phyloP scores from a whole-genome alignment of 139 green algal species.

The Asterochloris sp. region DNA sequence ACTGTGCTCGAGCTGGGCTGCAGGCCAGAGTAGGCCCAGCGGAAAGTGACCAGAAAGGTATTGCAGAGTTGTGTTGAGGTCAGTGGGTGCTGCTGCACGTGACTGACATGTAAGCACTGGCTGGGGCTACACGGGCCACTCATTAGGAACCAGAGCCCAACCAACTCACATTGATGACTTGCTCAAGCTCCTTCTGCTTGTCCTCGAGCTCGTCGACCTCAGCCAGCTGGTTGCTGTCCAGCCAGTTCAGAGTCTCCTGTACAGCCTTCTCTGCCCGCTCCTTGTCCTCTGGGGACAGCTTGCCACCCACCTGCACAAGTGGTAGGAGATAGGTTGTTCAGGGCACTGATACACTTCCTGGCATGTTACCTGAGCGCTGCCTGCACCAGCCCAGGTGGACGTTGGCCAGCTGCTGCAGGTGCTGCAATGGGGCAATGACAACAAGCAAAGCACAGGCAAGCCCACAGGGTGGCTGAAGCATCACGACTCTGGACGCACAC shows the following conservation, averaged over 20 bases:
- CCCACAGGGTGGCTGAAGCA: not conserved
- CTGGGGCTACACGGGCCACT: no score
- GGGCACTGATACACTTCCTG: not conserved
- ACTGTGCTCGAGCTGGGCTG: no score
- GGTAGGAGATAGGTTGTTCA: not conserved
- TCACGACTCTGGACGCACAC: not conserved
- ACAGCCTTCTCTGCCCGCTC: slow-evolving; percentile 83
- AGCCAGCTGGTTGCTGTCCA: slow-evolving; percentile 93
- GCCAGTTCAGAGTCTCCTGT: slow-evolving; percentile 84
- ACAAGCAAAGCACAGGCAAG: not conserved
- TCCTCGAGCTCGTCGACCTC: slow-evolving; percentile 94
- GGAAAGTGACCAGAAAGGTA: no score
- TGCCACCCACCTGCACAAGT: slow-evolving; percentile 43
- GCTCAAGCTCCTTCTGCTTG: slow-evolving; percentile 97
- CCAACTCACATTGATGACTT: slow-evolving; percentile 53
- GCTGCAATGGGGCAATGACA: not conserved
- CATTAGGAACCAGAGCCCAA: no score
- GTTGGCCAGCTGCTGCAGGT: not conserved
- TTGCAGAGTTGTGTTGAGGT: no score
- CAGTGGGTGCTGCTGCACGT: no score
- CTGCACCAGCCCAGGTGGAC: not conserved
- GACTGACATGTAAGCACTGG: no score
- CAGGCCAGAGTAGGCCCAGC: no score
- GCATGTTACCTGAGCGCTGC: not conserved
- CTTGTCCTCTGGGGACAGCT: slow-evolving; percentile 87